phyloP scores from a whole-genome alignment of 768 basidiomycete species.

The Kwoniella pini region DNA sequence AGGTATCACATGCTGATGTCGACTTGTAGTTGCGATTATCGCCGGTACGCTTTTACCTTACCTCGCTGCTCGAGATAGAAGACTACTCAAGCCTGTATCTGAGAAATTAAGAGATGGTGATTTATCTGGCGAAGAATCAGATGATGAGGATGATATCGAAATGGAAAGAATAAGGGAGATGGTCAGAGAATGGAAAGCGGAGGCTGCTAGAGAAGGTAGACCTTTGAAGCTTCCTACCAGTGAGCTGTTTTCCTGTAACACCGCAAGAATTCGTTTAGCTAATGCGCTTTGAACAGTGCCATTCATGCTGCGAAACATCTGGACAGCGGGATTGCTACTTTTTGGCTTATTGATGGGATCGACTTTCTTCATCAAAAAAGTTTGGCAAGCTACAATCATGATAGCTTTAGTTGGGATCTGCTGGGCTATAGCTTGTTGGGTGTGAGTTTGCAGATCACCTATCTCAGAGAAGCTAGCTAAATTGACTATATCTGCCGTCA shows the following conservation, averaged over 20 bases:
- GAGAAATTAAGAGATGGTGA: slow-evolving; percentile 56
- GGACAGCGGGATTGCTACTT: slow-evolving; percentile 81
- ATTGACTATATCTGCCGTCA: too few relatives aligned
- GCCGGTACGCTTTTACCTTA: slow-evolving; percentile 80
- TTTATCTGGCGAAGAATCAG: slow-evolving; percentile 59
- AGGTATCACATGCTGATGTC: slow-evolving; percentile 7
- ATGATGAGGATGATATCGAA: slow-evolving; percentile 76
- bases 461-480: too few relatives aligned
- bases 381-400: slow-evolving; percentile 75
- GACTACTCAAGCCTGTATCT: slow-evolving; percentile 65
- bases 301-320: slow-evolving; percentile 87
- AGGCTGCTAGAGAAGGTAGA: slow-evolving; percentile 73
- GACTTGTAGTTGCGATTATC: slow-evolving; percentile 75
- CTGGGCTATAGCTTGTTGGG: slow-evolving; percentile 98
- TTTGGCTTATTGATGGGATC: slow-evolving; percentile 75
- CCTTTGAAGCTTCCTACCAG: slow-evolving; percentile 75
- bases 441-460: too few relatives aligned
- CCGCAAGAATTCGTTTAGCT: too few relatives aligned
- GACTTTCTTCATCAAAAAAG: slow-evolving; percentile 82
- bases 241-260: slow-evolving; percentile 19
- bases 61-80: slow-evolving; percentile 76
- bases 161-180: slow-evolving; percentile 67
- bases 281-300: slow-evolving; percentile 59
- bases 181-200: slow-evolving; percentile 79
- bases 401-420: slow-evolving; percentile 86